Base-by-base conservation (phyloP, 1,284 basidiomycete genomes). In the Boletus austroedulis region DNA sequence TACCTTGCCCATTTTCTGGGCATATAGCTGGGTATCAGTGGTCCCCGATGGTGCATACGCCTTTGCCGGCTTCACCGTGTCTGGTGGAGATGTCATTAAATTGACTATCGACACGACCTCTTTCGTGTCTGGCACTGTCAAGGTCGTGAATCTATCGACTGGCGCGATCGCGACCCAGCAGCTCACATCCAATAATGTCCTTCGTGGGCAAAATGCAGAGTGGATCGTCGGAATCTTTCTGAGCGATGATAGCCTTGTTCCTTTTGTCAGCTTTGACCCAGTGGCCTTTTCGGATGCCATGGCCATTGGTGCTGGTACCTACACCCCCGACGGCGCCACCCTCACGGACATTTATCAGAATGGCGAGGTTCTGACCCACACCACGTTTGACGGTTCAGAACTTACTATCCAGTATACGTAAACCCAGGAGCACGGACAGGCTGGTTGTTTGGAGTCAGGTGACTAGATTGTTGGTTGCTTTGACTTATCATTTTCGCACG, bases 221-320 rank as follows among this genome's bases (percentile, higher is more conserved):
- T 63, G 61, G 61, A 54, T 59, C 19, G 51, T 63, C 14, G 56
- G 62, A 24, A 52, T 55, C 41, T 51, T 24, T 17, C 1, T 0
- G 21, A 3, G 9, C 1, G 17, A 7, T 17, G 10, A 6, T 23
- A 21, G 4, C 9, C 21, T 3, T 1, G 28, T 45, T 55, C 28
- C 43, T 1, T 21, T 56, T 28, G 44, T 29, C n/a, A 11, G 56
- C 44, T 56, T 57, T 55, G 29, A 29, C 19, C 19, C 21, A 6
- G 29, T 56, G 5, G 17, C 36, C 14, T 55, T 57, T 23, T 47
- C 19, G 12, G 9, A 34, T 12, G 29, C 52, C 23, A 2, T 3
- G 36, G 52, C 52, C 21, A 44, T 24, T 19, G 59, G 61, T 17
- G 17, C 5, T 21, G 46, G 26, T 12, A 36, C 7, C 3, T 43